A percentile compares a stretch with the other conserved stretches of the same genome.
Conservation (phyloP, 805 yeast genomes). For the Sugiyamaella mastotermitis region DNA sequence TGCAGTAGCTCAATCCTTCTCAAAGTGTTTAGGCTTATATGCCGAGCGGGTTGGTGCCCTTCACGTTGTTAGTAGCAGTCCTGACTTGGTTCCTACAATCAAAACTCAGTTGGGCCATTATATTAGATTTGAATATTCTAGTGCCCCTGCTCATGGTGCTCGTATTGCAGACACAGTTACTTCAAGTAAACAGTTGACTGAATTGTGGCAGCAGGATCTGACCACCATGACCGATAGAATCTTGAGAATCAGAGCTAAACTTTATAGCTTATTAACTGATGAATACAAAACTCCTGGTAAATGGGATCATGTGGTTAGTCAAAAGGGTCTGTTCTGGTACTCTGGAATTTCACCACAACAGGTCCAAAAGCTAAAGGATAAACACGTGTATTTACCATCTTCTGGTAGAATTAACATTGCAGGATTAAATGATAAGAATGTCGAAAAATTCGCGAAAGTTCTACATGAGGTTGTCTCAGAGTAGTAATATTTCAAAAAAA, state of each 20-base stretch:
- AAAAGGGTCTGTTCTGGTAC: constrained; percentile 93
- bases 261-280: constrained; percentile 50
- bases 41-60: constrained; percentile 96
- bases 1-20: constrained; percentile 85
- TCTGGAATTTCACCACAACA: constrained; percentile 76
- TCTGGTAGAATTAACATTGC: constrained; percentile 91
- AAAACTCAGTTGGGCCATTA: constrained; percentile 67
- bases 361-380: constrained; percentile 64
- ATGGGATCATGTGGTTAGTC: constrained; percentile 85
- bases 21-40: constrained; percentile 92
- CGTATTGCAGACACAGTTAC: constrained; percentile 75
- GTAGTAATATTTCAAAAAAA: too few relatives aligned
- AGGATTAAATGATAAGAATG: constrained; percentile 75
- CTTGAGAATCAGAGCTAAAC: constrained; percentile 61
- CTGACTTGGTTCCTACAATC: constrained; percentile 49
- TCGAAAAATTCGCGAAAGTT: constrained; percentile 68
- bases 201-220: constrained; percentile 80
- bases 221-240: constrained; percentile 82
- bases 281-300: constrained; percentile 71
- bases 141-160: constrained; percentile 93
- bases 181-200: constrained; percentile 52
- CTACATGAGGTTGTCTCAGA: constrained; percentile 57
- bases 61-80: constrained; percentile 51
- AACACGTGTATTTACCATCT: constrained; percentile 71
- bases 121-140: constrained; percentile 78